Conservation (phyloP, 768 basidiomycete genomes). For the Leucosporidium yakuticum region DNA sequence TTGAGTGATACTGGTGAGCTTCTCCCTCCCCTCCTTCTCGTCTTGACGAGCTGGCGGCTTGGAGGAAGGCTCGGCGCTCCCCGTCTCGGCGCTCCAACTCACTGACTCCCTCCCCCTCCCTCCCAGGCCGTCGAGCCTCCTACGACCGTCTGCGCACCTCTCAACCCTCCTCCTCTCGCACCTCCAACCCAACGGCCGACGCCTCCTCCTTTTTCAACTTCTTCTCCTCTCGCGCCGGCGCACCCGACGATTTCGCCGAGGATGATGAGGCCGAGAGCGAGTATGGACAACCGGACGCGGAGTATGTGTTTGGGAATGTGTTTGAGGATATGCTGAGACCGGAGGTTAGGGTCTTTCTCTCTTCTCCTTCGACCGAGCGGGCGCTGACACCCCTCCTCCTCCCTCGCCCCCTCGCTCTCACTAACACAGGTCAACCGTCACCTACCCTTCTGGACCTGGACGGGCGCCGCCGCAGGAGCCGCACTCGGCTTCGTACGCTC, state of each 20-base stretch:
- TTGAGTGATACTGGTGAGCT: neutral
- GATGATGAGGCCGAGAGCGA: neutral
- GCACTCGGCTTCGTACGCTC: slow-evolving; percentile 28
- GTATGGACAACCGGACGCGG: slow-evolving; percentile 25
- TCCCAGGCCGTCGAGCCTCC: neutral
- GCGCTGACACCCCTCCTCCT: neutral
- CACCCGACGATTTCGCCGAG: neutral
- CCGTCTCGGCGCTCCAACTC: too few species aligned
- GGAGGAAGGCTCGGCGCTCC: too few species aligned
- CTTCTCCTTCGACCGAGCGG: neutral
- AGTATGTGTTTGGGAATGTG: slow-evolving; percentile 29
- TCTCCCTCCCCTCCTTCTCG: too few species aligned
- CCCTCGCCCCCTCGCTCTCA: neutral
- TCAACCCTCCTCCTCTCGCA: neutral
- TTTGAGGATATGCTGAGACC: slow-evolving; percentile 32
- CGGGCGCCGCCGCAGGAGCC: slow-evolving; percentile 28
- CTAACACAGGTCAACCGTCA: slow-evolving; percentile 13
- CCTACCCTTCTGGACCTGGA: slow-evolving; percentile 34
- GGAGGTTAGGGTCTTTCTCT: neutral
- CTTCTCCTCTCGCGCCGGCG: neutral
- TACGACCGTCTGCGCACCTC: slow-evolving; percentile 1
- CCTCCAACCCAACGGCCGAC: neutral
- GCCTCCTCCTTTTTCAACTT: neutral
- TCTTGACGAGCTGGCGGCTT: too few species aligned
- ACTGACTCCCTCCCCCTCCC: too few species aligned